Evolutionary conservation across 345 rosid species (phyloP), one percentile per base, ranked within the genome.

Genomic region (Rhodamnia rubescens): DNA sequence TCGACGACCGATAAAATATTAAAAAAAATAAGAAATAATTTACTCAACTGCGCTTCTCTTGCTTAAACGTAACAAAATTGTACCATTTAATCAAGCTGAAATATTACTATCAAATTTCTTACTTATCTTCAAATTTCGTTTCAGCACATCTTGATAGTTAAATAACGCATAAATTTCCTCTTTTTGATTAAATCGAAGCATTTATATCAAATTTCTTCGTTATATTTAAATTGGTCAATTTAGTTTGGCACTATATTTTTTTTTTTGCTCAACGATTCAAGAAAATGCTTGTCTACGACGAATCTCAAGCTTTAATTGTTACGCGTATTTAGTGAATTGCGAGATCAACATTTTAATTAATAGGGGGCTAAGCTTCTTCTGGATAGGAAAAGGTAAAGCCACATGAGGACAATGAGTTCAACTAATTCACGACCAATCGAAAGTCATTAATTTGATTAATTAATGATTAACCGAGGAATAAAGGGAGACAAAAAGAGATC

Each of bases 251-350:
- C 1, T 18, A n/a, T n/a, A n/a, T n/a, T 1, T 32, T 6, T 18
- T 36, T 16, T 69, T 32, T 36, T 11, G 11, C 7, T 8, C 9
- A 1, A 29, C 20, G 11, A 64, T 54, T 14, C 4, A 27, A 0
- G 2, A 7, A 61, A 61, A 50, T 50, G 4, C 4, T 50, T 50
- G 18, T 32, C 5, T 5, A 12, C 2, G 4, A 16, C 0, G 0
- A 16, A 18, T 69, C 40, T 69, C 26, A 9, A 9, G 20, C 2
- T 8, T 7, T 36, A 18, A 9, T 36, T 21, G 13, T 69, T 36
- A 29, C 7, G 21, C 42, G 27, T 61, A 2, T 61, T 15, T 16
- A 15, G 5, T 61, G 0, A 32, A 32, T 36, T 5, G 26, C 5
- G 24, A 9, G 0, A 16, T 29, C 11, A 2, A 5, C 0, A 0